Percentiles rank a stretch among this genome's conserved stretches.
These are phyloP conservation scores for Penicillium manginii DNA, from an alignment of 495 filamentous ascomycete species.

Conservation along the genomic window DNA sequence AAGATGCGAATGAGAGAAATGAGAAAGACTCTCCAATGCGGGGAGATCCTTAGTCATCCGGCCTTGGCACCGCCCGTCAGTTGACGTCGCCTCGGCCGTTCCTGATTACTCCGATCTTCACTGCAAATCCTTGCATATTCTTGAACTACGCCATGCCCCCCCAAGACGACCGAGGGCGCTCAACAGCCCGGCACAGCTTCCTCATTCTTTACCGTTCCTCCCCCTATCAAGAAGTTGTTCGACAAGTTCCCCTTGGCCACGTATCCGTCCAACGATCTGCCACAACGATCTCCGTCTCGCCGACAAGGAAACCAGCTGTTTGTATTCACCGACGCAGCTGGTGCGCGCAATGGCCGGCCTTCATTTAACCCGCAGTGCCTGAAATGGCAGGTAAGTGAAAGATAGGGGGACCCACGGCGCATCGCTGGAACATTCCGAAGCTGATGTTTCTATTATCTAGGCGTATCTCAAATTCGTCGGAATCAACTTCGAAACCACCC, in stretches of 20 bases:
- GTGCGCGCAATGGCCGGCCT: conserved; percentile 64
- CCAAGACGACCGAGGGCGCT: conserved; percentile 30
- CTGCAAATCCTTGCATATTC: no score
- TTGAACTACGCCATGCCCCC: conserved; percentile 34
- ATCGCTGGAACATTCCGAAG: background rate
- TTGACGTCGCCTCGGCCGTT: background rate
- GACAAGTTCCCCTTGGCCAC: conserved; percentile 77
- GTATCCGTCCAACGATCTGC: conserved; percentile 79
- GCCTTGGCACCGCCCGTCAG: conserved; percentile 7
- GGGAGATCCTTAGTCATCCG: background rate
- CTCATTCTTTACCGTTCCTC: conserved; percentile 67
- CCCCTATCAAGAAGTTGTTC: conserved; percentile 80
- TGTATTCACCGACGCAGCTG: conserved; percentile 71
- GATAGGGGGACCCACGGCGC: background rate
- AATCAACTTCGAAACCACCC: conserved; percentile 66
- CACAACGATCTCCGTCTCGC: conserved; percentile 58
- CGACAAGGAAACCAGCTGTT: conserved; percentile 66
- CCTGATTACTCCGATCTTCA: no score
- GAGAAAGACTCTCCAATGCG: conserved; percentile 11
- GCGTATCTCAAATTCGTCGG: conserved; percentile 80
- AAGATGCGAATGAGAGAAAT: background rate
- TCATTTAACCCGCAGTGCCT: conserved; percentile 94
- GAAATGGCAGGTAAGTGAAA: conserved; percentile 86
- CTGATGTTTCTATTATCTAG: conserved; percentile 47
- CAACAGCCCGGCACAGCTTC: conserved; percentile 28